Conservation (phyloP, 805 yeast genomes). For the Yamadazyma nakazawae region DNA sequence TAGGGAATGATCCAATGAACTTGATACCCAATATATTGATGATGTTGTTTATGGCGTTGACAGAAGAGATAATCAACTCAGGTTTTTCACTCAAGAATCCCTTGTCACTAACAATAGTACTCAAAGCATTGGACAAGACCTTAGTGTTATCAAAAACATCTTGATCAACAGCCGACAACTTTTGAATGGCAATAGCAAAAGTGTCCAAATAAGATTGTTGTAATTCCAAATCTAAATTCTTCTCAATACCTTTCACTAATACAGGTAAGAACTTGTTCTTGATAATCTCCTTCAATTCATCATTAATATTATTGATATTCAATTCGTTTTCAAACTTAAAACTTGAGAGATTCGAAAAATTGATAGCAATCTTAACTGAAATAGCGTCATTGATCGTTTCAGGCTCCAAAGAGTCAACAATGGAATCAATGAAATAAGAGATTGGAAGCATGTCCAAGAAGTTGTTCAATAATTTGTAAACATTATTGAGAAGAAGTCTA, state of each 20-base stretch:
- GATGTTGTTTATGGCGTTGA: constrained; percentile 67
- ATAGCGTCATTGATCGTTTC: constrained; percentile 28
- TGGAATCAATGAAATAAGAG: constrained; percentile 63
- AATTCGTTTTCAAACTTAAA: constrained; percentile 70
- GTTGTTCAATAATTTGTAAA: constrained; percentile 50
- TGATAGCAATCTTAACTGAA: constrained; percentile 54
- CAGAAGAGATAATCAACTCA: constrained; percentile 69
- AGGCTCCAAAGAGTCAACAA: constrained; percentile 38
- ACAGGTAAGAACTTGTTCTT: constrained; percentile 51
- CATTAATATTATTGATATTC: constrained; percentile 37
- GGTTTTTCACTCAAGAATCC: constrained; percentile 56
- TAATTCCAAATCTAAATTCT: constrained; percentile 43
- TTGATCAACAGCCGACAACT: constrained; percentile 47
- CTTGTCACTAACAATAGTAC: constrained; percentile 42
- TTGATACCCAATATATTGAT: constrained; percentile 80
- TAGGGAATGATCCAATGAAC: constrained; percentile 79
- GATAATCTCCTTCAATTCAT: constrained; percentile 47
- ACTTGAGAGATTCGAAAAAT: constrained; percentile 59
- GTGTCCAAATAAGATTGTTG: constrained; percentile 71
- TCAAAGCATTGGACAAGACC: constrained; percentile 48
- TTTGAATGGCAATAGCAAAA: constrained; percentile 57
- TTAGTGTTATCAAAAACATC: constrained; percentile 32
- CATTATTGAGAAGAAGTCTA: constrained; percentile 5
- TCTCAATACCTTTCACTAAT: constrained; percentile 39
- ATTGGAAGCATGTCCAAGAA: constrained; percentile 73